phyloP scores from a whole-genome alignment of 345 rosid genomes.

The Citrus medica region DNA sequence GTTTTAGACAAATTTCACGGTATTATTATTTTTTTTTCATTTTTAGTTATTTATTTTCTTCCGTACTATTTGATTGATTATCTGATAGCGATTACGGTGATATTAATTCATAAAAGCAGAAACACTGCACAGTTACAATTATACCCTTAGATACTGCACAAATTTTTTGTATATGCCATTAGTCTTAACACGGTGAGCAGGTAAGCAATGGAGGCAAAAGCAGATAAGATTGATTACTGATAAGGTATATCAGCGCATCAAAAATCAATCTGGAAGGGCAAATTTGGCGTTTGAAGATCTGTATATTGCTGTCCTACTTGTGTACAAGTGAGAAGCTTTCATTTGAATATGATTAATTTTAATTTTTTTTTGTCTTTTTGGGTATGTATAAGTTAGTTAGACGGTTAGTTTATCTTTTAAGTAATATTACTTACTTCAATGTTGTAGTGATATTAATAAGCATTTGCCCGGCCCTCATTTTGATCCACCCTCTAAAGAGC shows the following conservation, averaged over 20 bases:
- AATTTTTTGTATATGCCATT: not conserved
- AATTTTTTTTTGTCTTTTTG: not conserved
- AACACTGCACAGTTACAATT: not conserved
- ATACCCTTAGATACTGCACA: not conserved
- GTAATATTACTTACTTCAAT: too few species aligned
- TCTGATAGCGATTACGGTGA: not conserved
- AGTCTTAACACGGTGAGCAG: constrained; percentile 29
- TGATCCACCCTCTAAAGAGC: constrained; percentile 83
- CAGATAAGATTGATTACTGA: constrained; percentile 66
- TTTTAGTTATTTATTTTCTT: not conserved
- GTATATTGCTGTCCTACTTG: constrained; percentile 78
- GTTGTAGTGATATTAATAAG: constrained; percentile 78
- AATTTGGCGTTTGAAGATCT: constrained; percentile 75
- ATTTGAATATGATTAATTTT: not conserved
- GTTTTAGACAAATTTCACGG: constrained; percentile 64
- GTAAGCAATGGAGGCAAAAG: constrained; percentile 76
- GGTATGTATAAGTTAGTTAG: not conserved
- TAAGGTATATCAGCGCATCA: constrained; percentile 52
- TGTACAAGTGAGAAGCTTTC: constrained; percentile 61
- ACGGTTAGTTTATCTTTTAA: not conserved
- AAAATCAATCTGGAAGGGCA: constrained; percentile 47
- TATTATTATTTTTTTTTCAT: constrained; percentile 4
- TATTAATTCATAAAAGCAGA: not conserved
- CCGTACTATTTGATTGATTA: not conserved
- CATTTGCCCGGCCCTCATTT: constrained; percentile 93